Evolutionary conservation across 2,329 filamentous ascomycete genomes (phyloP).

Genomic region (Escovopsis sp.): DNA sequence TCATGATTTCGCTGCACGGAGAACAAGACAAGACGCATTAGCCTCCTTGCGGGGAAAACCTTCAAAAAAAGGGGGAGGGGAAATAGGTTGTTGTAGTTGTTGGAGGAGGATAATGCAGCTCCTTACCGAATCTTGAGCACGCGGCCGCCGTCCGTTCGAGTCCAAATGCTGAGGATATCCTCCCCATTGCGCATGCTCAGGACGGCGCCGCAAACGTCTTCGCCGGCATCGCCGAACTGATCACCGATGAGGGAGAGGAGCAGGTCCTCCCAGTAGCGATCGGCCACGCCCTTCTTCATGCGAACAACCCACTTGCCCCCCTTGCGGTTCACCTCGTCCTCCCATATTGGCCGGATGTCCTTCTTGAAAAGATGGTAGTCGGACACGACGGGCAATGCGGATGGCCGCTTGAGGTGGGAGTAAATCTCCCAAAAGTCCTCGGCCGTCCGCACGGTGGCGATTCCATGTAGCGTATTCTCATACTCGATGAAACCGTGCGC

Average conservation of each 20-base stretch:
- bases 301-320: slow-evolving; percentile 97
- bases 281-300: slow-evolving; percentile 91
- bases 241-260: slow-evolving; percentile 83
- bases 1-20: slow-evolving; percentile 67
- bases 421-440: slow-evolving; percentile 91
- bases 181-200: slow-evolving; percentile 90
- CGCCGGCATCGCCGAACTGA: slow-evolving; percentile 80
- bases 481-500: slow-evolving; percentile 80
- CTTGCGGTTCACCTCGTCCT: slow-evolving; percentile 90
- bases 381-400: slow-evolving; percentile 73
- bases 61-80: not conserved
- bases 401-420: slow-evolving; percentile 77
- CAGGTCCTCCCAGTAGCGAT: slow-evolving; percentile 94
- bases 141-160: slow-evolving; percentile 77
- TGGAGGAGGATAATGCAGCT: not conserved
- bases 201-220: slow-evolving; percentile 90
- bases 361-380: slow-evolving; percentile 98
- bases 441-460: slow-evolving; percentile 66
- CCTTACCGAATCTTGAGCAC: slow-evolving; percentile 91
- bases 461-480: slow-evolving; percentile 84
- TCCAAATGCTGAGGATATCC: slow-evolving; percentile 97
- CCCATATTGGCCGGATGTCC: slow-evolving; percentile 93
- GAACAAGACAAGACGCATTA: not conserved
- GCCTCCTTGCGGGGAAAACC: not conserved
- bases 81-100: not conserved